phyloP scores from a whole-genome alignment of 345 rosid species.

The Hypericum perforatum region DNA sequence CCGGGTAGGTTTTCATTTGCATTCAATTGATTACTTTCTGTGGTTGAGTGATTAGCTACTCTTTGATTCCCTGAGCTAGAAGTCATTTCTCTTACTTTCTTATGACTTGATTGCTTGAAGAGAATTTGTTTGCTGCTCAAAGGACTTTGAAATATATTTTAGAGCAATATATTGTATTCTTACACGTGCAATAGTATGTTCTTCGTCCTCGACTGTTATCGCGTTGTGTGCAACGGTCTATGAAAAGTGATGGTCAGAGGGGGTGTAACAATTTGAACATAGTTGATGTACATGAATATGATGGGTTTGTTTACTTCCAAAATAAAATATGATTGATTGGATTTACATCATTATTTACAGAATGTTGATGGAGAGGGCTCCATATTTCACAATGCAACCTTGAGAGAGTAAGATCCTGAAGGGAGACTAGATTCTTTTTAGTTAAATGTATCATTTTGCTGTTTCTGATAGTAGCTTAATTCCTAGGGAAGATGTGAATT shows the following conservation, averaged over 20 bases:
- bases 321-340: slow-evolving; percentile 7
- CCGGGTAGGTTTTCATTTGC: slow-evolving; percentile 32
- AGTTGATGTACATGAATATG: background rate
- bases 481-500: slow-evolving; percentile 89
- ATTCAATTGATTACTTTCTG: too few species aligned
- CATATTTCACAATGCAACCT: slow-evolving; percentile 79
- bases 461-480: slow-evolving; percentile 20
- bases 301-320: background rate
- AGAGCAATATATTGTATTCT: too few species aligned
- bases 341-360: slow-evolving; percentile 27
- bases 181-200: too few species aligned
- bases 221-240: too few species aligned
- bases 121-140: too few species aligned
- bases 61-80: too few species aligned
- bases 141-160: too few species aligned
- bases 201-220: too few species aligned
- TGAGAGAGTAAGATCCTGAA: slow-evolving; percentile 69
- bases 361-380: slow-evolving; percentile 76
- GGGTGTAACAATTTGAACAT: background rate
- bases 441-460: background rate
- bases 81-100: too few species aligned
- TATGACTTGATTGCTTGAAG: too few species aligned
- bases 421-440: slow-evolving; percentile 5
- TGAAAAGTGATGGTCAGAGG: too few species aligned
- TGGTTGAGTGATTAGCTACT: too few species aligned